These are phyloP conservation scores for Diversispora epigaea DNA, from an alignment of 192 early-diverging fungal genomes.

Conservation along the genomic window DNA sequence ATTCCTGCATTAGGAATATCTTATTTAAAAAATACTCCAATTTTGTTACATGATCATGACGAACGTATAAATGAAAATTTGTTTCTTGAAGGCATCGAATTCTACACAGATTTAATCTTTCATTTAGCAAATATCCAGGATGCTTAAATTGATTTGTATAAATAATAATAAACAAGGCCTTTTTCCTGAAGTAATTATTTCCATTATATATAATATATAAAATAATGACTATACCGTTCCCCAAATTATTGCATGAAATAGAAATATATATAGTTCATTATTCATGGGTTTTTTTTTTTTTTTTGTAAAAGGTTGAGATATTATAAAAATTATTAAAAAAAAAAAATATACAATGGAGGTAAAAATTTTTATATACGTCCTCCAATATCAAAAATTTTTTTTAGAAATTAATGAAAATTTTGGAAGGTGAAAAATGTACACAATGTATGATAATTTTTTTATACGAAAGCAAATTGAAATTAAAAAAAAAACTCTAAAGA, in stretches of 20 bases:
- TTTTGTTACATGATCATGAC: conserved; percentile 84
- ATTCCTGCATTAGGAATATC: conserved; percentile 82
- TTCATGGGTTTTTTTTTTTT: too few species aligned
- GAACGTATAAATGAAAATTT: conserved; percentile 77
- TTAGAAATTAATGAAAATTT: conserved; percentile 16
- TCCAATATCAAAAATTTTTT: neutral
- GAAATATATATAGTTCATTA: neutral
- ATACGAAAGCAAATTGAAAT: neutral
- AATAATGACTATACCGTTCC: too few species aligned
- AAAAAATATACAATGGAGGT: too few species aligned
- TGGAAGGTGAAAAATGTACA: conserved; percentile 8
- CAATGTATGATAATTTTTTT: conserved; percentile 11
- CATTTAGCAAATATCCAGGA: conserved; percentile 50
- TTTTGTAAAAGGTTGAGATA: too few species aligned
- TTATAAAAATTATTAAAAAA: too few species aligned
- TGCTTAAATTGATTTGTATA: neutral
- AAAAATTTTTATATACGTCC: too few species aligned
- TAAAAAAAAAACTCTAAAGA: neutral
- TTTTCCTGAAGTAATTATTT: too few species aligned
- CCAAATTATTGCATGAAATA: neutral
- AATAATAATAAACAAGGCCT: neutral
- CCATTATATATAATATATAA: too few species aligned
- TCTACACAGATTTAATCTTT: conserved; percentile 66
- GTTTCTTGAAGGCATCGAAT: conserved; percentile 71
- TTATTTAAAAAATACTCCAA: conserved; percentile 74